Base-by-base conservation (phyloP, 805 yeast genomes). In the Candida schatavii region DNA sequence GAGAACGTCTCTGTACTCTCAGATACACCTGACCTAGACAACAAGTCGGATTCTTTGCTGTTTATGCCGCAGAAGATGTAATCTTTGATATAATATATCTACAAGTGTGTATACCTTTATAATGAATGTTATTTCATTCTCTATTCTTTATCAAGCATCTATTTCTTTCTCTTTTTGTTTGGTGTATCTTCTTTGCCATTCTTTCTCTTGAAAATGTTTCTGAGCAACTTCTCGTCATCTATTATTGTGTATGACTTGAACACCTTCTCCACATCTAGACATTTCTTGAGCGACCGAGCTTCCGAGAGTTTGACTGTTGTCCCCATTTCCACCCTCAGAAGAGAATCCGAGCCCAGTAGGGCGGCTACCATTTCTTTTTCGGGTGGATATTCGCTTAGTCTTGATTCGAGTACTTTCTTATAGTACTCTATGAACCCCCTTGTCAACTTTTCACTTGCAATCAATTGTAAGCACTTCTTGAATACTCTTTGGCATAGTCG, bases 381-480 rank as follows among this genome's bases (percentile, higher is more conserved):
- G 7, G 27, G 27, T 11, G 7, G 27, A 46, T 85, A 85, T 39
- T 78, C 72, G 7, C 44, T 46, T 15, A 78, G 42, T 47, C 80
- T 59, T 3, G 30, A 27, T 2, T 56, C 45, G 4, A 77, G 22
- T 11, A 78, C 63, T 2, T 45, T 45, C 7, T 54, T 47, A 37
- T 68, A 66, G 46, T 67, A 57, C 0, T 46, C 42, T 15, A 62
- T 40, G 44, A 66, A 61, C 9, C 30, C 47, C 20, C 56, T 53
- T 2, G 88, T 82, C 22, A 81, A 55, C 41, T 68, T 71, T 3
- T 66, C 66, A 13, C 71, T 52, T 46, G 81, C 85, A 13, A 81
- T 61, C 41, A 83, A 58, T 51, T 83, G 88, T 46, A 77, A 72
- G 47, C 83, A 75, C 51, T 83, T 84, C 46, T 78, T 74, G 36